These are phyloP conservation scores for Chaetomiaceae sp. DNA, from an alignment of 2,329 filamentous ascomycete genomes.

Conservation along the genomic window DNA sequence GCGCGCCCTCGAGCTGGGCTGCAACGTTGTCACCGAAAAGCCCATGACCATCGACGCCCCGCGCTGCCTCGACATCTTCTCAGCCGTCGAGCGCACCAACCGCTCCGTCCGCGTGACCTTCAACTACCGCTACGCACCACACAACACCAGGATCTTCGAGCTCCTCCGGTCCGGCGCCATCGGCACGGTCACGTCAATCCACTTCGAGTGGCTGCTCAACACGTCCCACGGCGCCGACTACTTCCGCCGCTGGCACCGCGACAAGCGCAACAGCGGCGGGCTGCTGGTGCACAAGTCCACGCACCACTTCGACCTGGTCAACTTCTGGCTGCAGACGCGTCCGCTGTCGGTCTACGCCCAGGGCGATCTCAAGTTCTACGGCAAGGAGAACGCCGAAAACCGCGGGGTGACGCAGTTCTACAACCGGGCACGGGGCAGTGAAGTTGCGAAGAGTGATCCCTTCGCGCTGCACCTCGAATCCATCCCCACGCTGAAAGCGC, in stretches of 20 bases:
- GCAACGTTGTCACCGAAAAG: slow-evolving; percentile 60
- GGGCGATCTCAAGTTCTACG: slow-evolving; percentile 57
- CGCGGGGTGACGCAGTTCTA: slow-evolving; percentile 51
- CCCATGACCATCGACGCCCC: slow-evolving; percentile 60
- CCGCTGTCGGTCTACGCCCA: slow-evolving; percentile 55
- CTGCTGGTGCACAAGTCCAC: slow-evolving; percentile 59
- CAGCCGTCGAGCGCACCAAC: slow-evolving; percentile 47
- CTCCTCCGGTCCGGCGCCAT: slow-evolving; percentile 51
- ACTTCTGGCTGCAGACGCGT: slow-evolving; percentile 56
- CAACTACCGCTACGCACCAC: slow-evolving; percentile 63
- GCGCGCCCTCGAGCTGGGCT: slow-evolving; percentile 54
- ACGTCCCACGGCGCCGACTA: slow-evolving; percentile 59
- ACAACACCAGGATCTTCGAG: slow-evolving; percentile 57
- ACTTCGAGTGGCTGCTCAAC: slow-evolving; percentile 62
- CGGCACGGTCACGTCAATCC: slow-evolving; percentile 52
- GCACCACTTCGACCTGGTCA: slow-evolving; percentile 60
- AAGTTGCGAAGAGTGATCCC: slow-evolving; percentile 48
- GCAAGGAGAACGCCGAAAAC: slow-evolving; percentile 55
- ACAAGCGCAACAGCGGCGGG: slow-evolving; percentile 56
- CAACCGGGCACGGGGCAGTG: slow-evolving; percentile 46
- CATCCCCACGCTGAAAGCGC: slow-evolving; percentile 49
- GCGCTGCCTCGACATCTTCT: slow-evolving; percentile 51
- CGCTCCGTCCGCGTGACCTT: slow-evolving; percentile 54
- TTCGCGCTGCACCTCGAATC: slow-evolving; percentile 55
- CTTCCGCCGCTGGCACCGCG: slow-evolving; percentile 60